Base-by-base conservation (phyloP, 768 basidiomycete species). In the Coprinellus micaceus region DNA sequence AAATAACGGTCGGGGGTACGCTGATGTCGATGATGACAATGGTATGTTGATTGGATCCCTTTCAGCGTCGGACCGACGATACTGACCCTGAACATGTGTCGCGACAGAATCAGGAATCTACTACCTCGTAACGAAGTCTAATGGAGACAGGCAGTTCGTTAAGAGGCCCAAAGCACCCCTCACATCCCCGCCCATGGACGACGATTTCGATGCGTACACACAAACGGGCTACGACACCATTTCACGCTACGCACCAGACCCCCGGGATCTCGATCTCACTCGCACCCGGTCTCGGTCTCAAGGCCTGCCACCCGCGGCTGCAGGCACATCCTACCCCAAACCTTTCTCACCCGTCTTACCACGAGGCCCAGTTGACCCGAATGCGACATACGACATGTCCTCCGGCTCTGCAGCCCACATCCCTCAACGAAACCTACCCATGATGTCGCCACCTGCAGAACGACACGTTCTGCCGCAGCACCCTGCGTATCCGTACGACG, bases 71-170 rank as follows among this genome's bases (percentile, higher is more conserved):
- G 17, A 37, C 36, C 33, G 10, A 17, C 51, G 21, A 37, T 60
- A 33, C 28, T 51, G 39, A 43, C 56, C 25, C 24, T 28, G 24
- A 41, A 47, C 43, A n/a, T n/a, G n/a, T 47, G 12, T n/a, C 15
- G 4, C 62, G 45, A 56, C 59, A 77, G 76, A 70, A 44, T 67
- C 74, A 10, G 71, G 71, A 13, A 63, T 69, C 11, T 71, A 70
- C 58, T 76, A 77, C 58, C 68, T 76, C 49, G 72, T 77, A 19
- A 67, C 75, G 56, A 71, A 65, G 57, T 62, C 71, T 29, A 74
- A 71, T 19, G 64, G 63, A 1, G 72, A 70, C 30, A 75, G 75
- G 58, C 68, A 66, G 3, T 63, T 72, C 54, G 64, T 75, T 19
- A 69, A 69, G 49, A 72, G 75, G 24, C 74, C 71, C 24, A 71